phyloP scores from a whole-genome alignment of 331 rosid genomes.

The Ulmus americana region DNA sequence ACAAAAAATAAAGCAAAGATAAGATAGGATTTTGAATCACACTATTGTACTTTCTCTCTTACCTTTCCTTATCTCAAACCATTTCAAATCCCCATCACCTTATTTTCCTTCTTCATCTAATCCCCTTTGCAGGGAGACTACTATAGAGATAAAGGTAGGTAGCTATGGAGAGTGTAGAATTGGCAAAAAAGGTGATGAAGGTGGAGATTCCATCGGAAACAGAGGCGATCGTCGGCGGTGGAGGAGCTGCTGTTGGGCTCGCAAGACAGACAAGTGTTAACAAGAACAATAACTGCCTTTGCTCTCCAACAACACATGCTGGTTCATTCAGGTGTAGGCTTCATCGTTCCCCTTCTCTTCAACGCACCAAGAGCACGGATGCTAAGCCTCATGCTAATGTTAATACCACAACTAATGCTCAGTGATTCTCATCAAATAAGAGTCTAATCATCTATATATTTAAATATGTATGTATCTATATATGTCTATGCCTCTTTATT shows the following conservation, averaged over 20 bases:
- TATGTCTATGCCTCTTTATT: not conserved
- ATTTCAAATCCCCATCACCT: not conserved
- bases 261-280: conserved; percentile 41
- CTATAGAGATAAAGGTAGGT: no score
- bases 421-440: conserved; percentile 2
- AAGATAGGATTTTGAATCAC: conserved; percentile 13
- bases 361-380: conserved; percentile 49
- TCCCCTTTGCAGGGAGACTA: not conserved
- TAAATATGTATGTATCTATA: not conserved
- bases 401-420: conserved; percentile 4
- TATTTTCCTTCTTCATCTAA: not conserved
- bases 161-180: conserved; percentile 34
- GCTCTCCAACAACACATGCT: conserved; percentile 74
- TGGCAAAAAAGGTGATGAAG: conserved; percentile 29
- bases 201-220: conserved; percentile 37
- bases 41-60: not conserved
- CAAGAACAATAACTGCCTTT: conserved; percentile 47
- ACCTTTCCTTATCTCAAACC: conserved; percentile 13
- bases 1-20: not conserved
- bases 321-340: conserved; percentile 81
- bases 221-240: conserved; percentile 14
- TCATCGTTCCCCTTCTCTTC: conserved; percentile 50
- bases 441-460: not conserved
- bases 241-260: conserved; percentile 23
- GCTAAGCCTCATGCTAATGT: conserved; percentile 14